Base-by-base conservation (phyloP, 495 filamentous ascomycete species). In the Penicillium mononematosum region DNA sequence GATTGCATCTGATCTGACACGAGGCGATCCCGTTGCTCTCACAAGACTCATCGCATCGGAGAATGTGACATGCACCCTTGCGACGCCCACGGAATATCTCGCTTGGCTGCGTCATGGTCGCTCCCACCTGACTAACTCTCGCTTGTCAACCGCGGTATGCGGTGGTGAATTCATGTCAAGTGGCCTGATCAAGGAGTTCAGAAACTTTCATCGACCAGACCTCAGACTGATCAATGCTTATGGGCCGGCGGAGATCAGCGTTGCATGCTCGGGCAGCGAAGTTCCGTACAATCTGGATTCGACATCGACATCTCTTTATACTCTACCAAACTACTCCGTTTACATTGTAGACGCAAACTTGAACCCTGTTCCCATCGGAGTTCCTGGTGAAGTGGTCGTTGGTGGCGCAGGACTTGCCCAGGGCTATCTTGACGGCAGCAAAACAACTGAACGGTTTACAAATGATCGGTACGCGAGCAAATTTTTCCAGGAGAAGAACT, bases 371-470 rank as follows among this genome's bases (percentile, higher is more conserved):
- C 75, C 78, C 0, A 45, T 67, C 32, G 78, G 77, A 6, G 45
- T 73, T 8, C 60, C 76, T n/a, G 80, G 79, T 10, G 74, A 83
- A 58, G 64, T 83, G 4, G 49, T 61, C 22, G 58, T 81, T 53
- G 78, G 69, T 2, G 80, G 80, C 3, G 65, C 71, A 5, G 72
- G 72, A 16, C 63, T 81, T 11, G 66, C 73, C 1, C 27, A 61
- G 10, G 78, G 75, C 1, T 83, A 83, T 62, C 58, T 77, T 14
- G 50, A 69, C 10, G 69, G 82, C 9, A 56, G 59, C 8, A 32
- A 69, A 19, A 75, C 71, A 14, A 56, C 50, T 4, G 27, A 59
- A 1, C 60, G 55, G 2, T 84, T 83, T 41, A 16, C 76, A 8
- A 12, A 43, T 0, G 62, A 82, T 56, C 56, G 25, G 0, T 68